Conservation (phyloP, 2,329 filamentous ascomycete genomes). For the Pseudogymnoascus sp. region DNA sequence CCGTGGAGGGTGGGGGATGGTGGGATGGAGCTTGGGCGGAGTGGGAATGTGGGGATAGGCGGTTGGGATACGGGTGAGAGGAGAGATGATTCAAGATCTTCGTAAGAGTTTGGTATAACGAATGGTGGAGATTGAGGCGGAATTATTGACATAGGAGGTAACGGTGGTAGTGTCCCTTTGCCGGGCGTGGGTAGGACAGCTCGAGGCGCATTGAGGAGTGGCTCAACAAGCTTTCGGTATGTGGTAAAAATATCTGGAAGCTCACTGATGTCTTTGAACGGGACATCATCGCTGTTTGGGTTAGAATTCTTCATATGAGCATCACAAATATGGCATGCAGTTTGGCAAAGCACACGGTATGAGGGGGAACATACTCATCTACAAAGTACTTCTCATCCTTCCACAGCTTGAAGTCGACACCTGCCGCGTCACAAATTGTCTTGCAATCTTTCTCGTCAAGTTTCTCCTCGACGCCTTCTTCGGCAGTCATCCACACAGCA, state of each 20-base stretch:
- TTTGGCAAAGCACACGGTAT: not conserved
- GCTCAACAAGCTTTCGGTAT: constrained; percentile 66
- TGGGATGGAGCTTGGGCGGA: constrained; percentile 42
- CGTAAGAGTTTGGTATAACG: constrained; percentile 47
- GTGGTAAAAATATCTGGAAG: constrained; percentile 65
- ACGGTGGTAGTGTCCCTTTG: constrained; percentile 44
- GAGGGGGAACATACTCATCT: constrained; percentile 57
- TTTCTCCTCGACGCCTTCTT: constrained; percentile 62
- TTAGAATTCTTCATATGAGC: not conserved
- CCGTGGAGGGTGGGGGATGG: constrained; percentile 61
- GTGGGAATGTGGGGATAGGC: constrained; percentile 42
- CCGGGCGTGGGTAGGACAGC: constrained; percentile 44
- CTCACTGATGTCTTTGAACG: constrained; percentile 47
- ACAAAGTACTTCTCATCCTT: constrained; percentile 71
- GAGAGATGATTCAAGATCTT: constrained; percentile 46
- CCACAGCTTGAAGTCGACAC: constrained; percentile 57
- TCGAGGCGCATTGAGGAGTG: constrained; percentile 57
- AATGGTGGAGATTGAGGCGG: constrained; percentile 57
- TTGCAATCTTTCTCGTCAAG: constrained; percentile 52
- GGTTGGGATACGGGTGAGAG: constrained; percentile 47
- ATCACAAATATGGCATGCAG: not conserved
- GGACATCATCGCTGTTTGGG: constrained; percentile 53
- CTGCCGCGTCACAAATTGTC: constrained; percentile 42
- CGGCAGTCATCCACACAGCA: constrained; percentile 66
- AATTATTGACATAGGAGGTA: constrained; percentile 43